phyloP scores from a whole-genome alignment of 495 filamentous ascomycete species.

The Aspergillus cavernicola region DNA sequence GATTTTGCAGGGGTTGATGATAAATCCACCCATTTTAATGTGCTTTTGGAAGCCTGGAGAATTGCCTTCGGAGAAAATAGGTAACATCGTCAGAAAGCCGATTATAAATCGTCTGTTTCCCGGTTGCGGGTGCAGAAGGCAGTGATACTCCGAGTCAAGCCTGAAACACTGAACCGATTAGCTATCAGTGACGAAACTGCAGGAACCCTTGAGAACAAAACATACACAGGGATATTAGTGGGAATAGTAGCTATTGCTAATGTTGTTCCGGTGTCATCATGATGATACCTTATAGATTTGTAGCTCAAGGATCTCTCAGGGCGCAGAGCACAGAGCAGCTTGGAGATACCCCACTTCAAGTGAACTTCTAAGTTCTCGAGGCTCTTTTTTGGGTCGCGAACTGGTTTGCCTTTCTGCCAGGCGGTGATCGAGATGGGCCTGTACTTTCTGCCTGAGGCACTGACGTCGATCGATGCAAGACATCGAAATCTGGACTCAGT shows the following conservation, averaged over 20 bases:
- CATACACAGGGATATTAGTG: not conserved
- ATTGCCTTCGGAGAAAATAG: slow-evolving; percentile 5
- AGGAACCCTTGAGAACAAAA: not conserved
- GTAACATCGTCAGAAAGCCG: not conserved
- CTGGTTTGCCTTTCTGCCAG: slow-evolving; percentile 15
- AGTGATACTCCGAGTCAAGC: not conserved
- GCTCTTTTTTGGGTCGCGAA: too few species aligned
- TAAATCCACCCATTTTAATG: slow-evolving; percentile 20
- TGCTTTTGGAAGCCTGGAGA: slow-evolving; percentile 15
- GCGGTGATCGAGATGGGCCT: slow-evolving; percentile 9
- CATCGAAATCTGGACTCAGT: not conserved
- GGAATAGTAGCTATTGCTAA: not conserved
- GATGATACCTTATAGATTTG: not conserved
- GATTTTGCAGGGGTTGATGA: slow-evolving; percentile 18
- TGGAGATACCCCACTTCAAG: too few species aligned
- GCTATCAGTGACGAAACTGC: slow-evolving; percentile 3
- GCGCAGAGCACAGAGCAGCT: not conserved
- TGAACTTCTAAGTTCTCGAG: too few species aligned
- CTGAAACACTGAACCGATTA: not conserved
- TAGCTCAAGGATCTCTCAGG: not conserved
- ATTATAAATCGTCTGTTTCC: slow-evolving; percentile 10
- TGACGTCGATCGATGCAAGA: slow-evolving; percentile 14
- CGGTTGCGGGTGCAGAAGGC: not conserved
- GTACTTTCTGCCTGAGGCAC: slow-evolving; percentile 7
- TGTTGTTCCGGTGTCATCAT: not conserved